phyloP scores from a whole-genome alignment of 495 filamentous ascomycete species.

The Cenococcum geophilum region DNA sequence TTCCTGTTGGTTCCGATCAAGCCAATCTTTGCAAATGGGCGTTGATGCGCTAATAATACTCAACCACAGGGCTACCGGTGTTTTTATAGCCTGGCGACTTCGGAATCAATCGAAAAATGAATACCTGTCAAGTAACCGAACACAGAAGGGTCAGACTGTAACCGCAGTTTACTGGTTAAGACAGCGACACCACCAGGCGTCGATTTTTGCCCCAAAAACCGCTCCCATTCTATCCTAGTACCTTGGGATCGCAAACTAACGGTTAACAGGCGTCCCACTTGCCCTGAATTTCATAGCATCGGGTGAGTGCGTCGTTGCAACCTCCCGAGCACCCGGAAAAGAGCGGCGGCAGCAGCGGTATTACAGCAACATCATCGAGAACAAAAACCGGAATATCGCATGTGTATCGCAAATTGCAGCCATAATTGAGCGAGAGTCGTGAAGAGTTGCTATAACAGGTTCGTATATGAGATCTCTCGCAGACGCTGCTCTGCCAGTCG shows the following conservation, averaged over 20 bases:
- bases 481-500: conserved; percentile 6
- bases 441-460: conserved; percentile 19
- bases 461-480: conserved; percentile 33
- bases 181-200: conserved; percentile 1
- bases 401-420: neutral
- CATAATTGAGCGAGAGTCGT: conserved; percentile 9
- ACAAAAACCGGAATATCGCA: neutral
- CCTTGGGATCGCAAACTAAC: conserved; percentile 3
- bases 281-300: conserved; percentile 78
- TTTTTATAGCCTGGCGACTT: conserved; percentile 60
- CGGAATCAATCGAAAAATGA: conserved; percentile 62
- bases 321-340: conserved; percentile 13
- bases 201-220: neutral
- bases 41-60: conserved; percentile 8
- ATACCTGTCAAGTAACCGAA: conserved; percentile 63
- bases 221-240: neutral
- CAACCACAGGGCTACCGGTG: conserved; percentile 51
- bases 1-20: conserved; percentile 54
- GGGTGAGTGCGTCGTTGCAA: conserved; percentile 55
- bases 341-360: conserved; percentile 42
- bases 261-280: conserved; percentile 55
- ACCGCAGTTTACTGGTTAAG: neutral
- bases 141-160: conserved; percentile 64
- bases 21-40: neutral
- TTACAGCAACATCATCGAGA: conserved; percentile 33